Conservation (phyloP, 208 protist species). For the Porcisia hertigi region DNA sequence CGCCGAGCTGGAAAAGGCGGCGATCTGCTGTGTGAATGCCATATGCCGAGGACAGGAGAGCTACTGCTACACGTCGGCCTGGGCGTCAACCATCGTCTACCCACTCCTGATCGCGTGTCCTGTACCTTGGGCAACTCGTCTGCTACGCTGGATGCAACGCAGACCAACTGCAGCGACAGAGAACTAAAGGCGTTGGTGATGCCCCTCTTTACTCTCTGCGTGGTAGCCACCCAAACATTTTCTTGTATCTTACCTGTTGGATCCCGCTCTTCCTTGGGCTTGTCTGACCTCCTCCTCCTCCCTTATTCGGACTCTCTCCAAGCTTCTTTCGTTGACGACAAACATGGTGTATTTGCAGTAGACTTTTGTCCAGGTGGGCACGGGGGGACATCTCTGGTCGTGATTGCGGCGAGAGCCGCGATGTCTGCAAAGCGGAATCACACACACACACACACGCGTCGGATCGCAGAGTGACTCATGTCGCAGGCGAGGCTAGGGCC, state of each 20-base stretch:
- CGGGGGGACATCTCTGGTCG: neutral
- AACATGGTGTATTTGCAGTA: neutral
- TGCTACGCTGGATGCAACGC: constrained; percentile 24
- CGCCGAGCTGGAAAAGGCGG: constrained; percentile 22
- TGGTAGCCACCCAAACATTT: neutral
- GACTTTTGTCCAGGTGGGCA: neutral
- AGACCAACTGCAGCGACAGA: neutral
- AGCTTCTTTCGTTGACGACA: neutral
- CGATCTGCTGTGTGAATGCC: constrained; percentile 17
- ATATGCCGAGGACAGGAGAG: constrained; percentile 28
- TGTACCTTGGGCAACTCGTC: constrained; percentile 23
- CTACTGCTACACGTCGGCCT: constrained; percentile 24
- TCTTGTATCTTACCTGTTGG: neutral
- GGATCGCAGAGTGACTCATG: neutral
- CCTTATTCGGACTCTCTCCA: neutral
- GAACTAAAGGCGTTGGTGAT: neutral
- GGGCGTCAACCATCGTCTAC: constrained; percentile 12
- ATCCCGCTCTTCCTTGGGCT: neutral
- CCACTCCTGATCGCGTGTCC: constrained; percentile 21
- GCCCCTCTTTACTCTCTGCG: neutral
- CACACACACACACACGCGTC: neutral
- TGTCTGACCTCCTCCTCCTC: neutral
- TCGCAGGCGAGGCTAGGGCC: neutral
- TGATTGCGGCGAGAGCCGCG: neutral
- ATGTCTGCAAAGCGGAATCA: neutral